phyloP scores from a whole-genome alignment of 805 yeast genomes.

The Komagataella ulmi region DNA sequence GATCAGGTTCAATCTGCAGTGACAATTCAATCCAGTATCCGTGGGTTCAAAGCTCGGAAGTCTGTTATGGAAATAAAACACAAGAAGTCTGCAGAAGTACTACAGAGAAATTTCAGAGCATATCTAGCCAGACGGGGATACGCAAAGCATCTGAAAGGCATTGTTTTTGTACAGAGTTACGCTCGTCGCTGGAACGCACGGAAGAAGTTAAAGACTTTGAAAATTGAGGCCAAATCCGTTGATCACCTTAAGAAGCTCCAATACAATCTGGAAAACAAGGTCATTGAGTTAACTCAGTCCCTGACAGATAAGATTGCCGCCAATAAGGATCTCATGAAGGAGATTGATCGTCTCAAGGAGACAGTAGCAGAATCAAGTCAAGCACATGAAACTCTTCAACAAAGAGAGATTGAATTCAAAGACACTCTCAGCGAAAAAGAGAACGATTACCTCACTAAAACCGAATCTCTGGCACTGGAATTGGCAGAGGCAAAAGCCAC shows the following conservation, averaged over 20 bases:
- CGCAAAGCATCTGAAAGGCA: constrained; percentile 32
- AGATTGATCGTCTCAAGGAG: constrained; percentile 39
- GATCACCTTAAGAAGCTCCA: constrained; percentile 84
- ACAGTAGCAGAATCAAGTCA: constrained; percentile 40
- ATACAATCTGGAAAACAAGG: constrained; percentile 90
- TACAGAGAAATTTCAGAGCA: constrained; percentile 71
- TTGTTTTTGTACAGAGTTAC: constrained; percentile 64
- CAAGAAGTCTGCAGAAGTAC: constrained; percentile 47
- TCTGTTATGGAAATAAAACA: constrained; percentile 34
- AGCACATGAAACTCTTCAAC: constrained; percentile 38
- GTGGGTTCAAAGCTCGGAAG: constrained; percentile 42
- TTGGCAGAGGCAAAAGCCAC: constrained; percentile 40
- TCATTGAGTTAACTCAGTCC: constrained; percentile 86
- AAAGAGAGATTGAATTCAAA: constrained; percentile 40
- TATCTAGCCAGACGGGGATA: constrained; percentile 43
- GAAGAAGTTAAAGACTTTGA: constrained; percentile 46
- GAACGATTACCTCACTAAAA: constrained; percentile 32
- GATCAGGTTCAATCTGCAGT: constrained; percentile 23
- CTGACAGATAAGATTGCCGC: constrained; percentile 71
- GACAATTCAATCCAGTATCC: constrained; percentile 30
- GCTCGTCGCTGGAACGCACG: constrained; percentile 68
- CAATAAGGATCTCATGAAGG: constrained; percentile 55
- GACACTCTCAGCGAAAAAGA: constrained; percentile 30
- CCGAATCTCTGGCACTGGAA: constrained; percentile 39
- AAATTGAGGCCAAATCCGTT: constrained; percentile 85